Percentiles rank a stretch among this genome's conserved stretches.
Evolutionary conservation across 495 filamentous ascomycete genomes (phyloP).

Genomic region (Evernia prunastri): DNA sequence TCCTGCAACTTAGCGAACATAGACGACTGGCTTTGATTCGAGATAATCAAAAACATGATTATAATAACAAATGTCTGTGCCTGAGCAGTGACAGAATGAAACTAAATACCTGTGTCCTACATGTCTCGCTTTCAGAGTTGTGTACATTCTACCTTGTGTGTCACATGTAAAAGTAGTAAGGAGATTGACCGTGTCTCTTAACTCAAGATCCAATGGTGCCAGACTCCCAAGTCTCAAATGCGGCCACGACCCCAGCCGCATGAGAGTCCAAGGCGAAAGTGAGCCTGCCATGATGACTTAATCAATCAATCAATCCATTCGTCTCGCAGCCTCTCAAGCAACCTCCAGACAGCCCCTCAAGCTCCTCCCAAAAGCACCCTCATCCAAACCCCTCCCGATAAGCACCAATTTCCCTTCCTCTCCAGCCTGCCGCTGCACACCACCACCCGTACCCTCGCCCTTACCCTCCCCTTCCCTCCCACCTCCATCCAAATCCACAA

Average conservation of each 20-base stretch:
- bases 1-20: background rate
- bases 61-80: background rate
- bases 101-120: background rate
- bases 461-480: slow-evolving; percentile 26
- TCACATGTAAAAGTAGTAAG: no score
- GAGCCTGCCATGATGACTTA: no score
- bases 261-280: no score
- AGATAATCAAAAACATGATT: background rate
- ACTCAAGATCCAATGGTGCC: no score
- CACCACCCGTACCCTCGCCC: no score
- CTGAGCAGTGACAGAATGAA: no score
- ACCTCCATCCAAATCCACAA: slow-evolving; percentile 54
- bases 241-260: no score
- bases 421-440: slow-evolving; percentile 7
- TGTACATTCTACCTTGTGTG: no score
- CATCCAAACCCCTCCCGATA: slow-evolving; percentile 62
- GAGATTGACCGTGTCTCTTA: no score
- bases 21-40: background rate
- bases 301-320: background rate
- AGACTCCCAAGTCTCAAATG: no score
- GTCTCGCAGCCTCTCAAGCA: no score
- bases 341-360: slow-evolving; percentile 33
- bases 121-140: no score
- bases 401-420: slow-evolving; percentile 66
- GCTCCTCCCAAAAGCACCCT: slow-evolving; percentile 38